Percentiles rank a stretch among this genome's conserved stretches.
These are phyloP conservation scores for Letharia columbiana DNA, from an alignment of 495 filamentous ascomycete genomes.

Conservation along the genomic window DNA sequence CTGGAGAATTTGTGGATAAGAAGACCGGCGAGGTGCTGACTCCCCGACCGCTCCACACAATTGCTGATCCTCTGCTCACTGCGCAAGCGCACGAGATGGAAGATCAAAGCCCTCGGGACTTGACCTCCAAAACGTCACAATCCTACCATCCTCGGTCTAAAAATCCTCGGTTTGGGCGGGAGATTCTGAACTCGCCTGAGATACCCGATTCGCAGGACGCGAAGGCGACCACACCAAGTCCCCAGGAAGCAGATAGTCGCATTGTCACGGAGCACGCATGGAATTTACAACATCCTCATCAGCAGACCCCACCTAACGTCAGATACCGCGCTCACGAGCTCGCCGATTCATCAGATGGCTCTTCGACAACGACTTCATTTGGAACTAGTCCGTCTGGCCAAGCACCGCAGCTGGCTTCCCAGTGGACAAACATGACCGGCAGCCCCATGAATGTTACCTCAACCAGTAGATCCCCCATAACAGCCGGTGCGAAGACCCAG, in stretches of 20 bases:
- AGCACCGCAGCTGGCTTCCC: not conserved
- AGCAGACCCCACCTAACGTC: no score
- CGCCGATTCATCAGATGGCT: not conserved
- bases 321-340: not conserved
- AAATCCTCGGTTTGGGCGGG: not conserved
- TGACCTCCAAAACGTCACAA: not conserved
- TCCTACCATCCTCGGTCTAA: not conserved
- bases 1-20: not conserved
- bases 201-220: slow-evolving; percentile 1
- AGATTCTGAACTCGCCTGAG: not conserved
- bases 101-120: not conserved
- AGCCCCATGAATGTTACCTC: not conserved
- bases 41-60: not conserved
- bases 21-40: slow-evolving; percentile 1
- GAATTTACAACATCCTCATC: not conserved
- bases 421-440: not conserved
- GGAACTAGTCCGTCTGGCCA: not conserved
- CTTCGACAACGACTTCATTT: not conserved
- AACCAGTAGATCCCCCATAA: no score
- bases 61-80: not conserved
- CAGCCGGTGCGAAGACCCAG: not conserved
- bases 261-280: not conserved
- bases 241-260: not conserved
- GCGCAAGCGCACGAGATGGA: not conserved
- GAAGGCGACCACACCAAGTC: not conserved